Evolutionary conservation across 2,329 filamentous ascomycete genomes (phyloP).

Genomic region (Xylariales sp.): DNA sequence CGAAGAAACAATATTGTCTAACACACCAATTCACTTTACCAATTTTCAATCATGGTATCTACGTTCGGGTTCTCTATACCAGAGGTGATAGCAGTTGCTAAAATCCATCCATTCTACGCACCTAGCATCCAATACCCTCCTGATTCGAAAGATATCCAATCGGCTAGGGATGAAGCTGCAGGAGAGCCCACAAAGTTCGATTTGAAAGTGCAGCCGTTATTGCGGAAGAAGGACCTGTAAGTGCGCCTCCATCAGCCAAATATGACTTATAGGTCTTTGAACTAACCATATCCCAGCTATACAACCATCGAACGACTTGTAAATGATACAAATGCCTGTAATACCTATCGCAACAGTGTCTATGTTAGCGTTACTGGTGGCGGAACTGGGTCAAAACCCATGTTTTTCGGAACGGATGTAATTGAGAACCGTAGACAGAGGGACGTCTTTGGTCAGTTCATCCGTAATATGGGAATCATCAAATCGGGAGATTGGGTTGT

Average conservation of each 20-base stretch:
- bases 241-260: too few species aligned
- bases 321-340: conserved; percentile 24
- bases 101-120: conserved; percentile 30
- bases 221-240: too few species aligned
- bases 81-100: conserved; percentile 28
- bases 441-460: conserved; percentile 25
- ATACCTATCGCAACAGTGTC: conserved; percentile 29
- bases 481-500: conserved; percentile 32
- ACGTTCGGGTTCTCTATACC: conserved; percentile 18
- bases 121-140: conserved; percentile 25
- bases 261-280: too few species aligned
- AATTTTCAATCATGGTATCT: background rate
- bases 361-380: conserved; percentile 39
- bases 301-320: conserved; percentile 27
- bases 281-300: conserved; percentile 26
- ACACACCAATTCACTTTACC: too few species aligned
- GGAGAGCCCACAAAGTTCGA: too few species aligned
- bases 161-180: too few species aligned
- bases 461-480: conserved; percentile 24
- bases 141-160: conserved; percentile 1
- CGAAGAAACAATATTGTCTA: too few species aligned
- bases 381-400: conserved; percentile 21
- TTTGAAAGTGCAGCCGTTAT: too few species aligned
- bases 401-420: conserved; percentile 36
- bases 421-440: conserved; percentile 37